A percentile compares a stretch with the other conserved stretches of the same genome.
These are phyloP conservation scores for Barnettozyma vustinii DNA, from an alignment of 805 yeast genomes.

Conservation along the genomic window DNA sequence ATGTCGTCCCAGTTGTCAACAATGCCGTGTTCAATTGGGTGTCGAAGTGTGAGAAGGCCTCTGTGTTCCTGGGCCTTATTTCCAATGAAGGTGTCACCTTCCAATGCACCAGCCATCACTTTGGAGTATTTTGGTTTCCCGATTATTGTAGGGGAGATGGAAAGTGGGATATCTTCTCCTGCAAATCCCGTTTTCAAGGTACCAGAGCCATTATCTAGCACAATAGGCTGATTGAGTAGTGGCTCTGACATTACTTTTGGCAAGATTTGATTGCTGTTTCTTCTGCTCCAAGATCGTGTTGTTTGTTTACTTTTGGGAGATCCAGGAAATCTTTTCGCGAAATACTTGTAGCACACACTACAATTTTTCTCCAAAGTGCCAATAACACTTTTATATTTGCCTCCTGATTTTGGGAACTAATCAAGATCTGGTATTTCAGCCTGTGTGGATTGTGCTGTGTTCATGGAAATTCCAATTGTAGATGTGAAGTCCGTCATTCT, in stretches of 20 bases:
- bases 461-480: slow-evolving; percentile 10
- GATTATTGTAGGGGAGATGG: slow-evolving; percentile 55
- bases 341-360: neutral
- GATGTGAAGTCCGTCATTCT: slow-evolving; percentile 48
- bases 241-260: slow-evolving; percentile 2
- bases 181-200: slow-evolving; percentile 86
- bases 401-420: neutral
- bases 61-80: slow-evolving; percentile 65
- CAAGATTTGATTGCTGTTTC: neutral
- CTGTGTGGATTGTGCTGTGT: slow-evolving; percentile 13
- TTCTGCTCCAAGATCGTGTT: neutral
- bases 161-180: slow-evolving; percentile 79
- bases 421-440: slow-evolving; percentile 3
- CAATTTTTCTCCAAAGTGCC: neutral
- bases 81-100: slow-evolving; percentile 72
- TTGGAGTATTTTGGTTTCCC: slow-evolving; percentile 84
- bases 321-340: neutral
- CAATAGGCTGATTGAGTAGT: slow-evolving; percentile 65
- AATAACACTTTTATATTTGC: neutral
- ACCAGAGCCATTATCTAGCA: slow-evolving; percentile 84
- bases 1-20: slow-evolving; percentile 81
- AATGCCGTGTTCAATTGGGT: slow-evolving; percentile 78
- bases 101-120: slow-evolving; percentile 69
- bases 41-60: slow-evolving; percentile 64
- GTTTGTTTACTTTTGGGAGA: neutral